Evolutionary conservation across 192 early-diverging fungal genomes (phyloP), one percentile per base, ranked within the genome.

Genomic region (Oehlia diaphana): DNA sequence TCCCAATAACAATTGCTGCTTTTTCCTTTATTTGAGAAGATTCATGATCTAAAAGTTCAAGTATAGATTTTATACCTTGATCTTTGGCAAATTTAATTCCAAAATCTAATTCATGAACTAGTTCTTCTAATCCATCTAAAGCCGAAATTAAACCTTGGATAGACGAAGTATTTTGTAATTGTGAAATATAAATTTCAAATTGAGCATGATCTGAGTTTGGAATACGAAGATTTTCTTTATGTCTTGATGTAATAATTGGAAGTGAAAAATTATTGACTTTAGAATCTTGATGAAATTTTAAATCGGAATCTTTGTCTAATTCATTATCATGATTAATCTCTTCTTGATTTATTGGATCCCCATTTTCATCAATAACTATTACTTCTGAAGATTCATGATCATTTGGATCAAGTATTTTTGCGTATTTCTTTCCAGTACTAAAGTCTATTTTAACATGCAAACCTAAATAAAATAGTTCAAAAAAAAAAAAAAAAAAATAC

Each of bases 371-470:
- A 50, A 83, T 58, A 19, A 87, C 74, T 31, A 87, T 37, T 50
- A 84, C 76, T 2, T 82, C 80, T 53, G 82, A 77, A 23, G 79
- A 23, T 19, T 62, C 13, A 65, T 67, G 10, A 76, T 66, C 26
- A 21, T 82, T 76, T 37, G 79, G 74, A 44, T 87, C 82, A 82
- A 90, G 82, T 6, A 93, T 85, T 64, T 88, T 88, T 23, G 92
- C 92, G 70, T 79, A 81, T 26, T 88, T 87, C 49, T 83, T 74
- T 26, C 89, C 90, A 6, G 88, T 92, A 33, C 77, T 73, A 83
- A 92, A 88, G 78, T 92, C 88, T 72, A 93, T 81, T 72, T 89
- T 90, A 37, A 91, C 79, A 83, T 92, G 91, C 8, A 93, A 85
- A 12, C 90, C 86, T 87, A 78, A 23, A 53, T 19, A 9, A 69